These are phyloP conservation scores for Fusarium sambucinum DNA, from an alignment of 2,329 filamentous ascomycete genomes.

Conservation along the genomic window DNA sequence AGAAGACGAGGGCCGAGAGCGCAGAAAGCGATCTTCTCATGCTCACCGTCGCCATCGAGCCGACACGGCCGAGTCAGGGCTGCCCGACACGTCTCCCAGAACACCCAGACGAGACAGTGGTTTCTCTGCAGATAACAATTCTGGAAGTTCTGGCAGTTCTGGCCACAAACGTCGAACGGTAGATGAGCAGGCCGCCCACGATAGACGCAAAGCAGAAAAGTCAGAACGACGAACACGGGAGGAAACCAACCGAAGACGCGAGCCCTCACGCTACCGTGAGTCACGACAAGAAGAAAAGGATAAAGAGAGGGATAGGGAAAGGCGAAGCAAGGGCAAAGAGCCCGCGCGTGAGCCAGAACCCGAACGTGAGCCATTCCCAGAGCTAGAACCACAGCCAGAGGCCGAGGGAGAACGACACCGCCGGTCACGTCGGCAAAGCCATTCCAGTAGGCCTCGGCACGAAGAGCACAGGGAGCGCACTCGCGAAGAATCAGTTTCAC, in stretches of 20 bases:
- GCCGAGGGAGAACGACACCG: slow-evolving; percentile 49
- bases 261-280: slow-evolving; percentile 29
- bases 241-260: slow-evolving; percentile 42
- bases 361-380: slow-evolving; percentile 18
- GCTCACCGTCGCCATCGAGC: slow-evolving; percentile 54
- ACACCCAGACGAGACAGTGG: slow-evolving; percentile 63
- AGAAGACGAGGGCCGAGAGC: slow-evolving; percentile 42
- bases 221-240: slow-evolving; percentile 46
- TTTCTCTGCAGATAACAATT: slow-evolving; percentile 56
- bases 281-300: slow-evolving; percentile 7
- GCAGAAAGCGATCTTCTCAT: slow-evolving; percentile 43
- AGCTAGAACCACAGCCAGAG: slow-evolving; percentile 9
- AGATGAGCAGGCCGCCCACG: slow-evolving; percentile 64
- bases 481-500: slow-evolving; percentile 38
- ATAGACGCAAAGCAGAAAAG: slow-evolving; percentile 63
- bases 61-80: slow-evolving; percentile 54
- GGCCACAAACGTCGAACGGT: slow-evolving; percentile 56
- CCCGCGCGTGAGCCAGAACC: slow-evolving; percentile 44
- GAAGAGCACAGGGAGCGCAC: slow-evolving; percentile 50
- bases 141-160: slow-evolving; percentile 53
- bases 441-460: slow-evolving; percentile 52
- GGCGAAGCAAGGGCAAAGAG: slow-evolving; percentile 50
- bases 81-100: slow-evolving; percentile 51
- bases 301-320: slow-evolving; percentile 3
- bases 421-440: slow-evolving; percentile 58